phyloP scores from a whole-genome alignment of 768 basidiomycete species.

The Imleria badia region DNA sequence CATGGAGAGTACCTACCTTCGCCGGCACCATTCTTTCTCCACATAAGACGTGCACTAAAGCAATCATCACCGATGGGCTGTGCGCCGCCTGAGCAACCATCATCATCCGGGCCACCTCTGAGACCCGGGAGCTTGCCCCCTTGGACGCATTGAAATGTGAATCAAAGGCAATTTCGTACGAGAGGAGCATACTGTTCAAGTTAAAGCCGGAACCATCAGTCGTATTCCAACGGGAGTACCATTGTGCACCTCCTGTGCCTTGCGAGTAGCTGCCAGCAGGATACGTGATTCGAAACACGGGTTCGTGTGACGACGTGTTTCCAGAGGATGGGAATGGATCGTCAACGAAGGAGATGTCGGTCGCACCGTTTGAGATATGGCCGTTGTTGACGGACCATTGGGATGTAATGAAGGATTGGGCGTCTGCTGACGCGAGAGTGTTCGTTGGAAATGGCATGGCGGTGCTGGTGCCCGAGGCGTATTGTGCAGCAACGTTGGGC shows the following conservation, averaged over 20 bases:
- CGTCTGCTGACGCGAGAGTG: slow-evolving; percentile 49
- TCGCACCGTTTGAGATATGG: slow-evolving; percentile 55
- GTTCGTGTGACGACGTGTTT: slow-evolving; percentile 24
- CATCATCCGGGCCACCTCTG: slow-evolving; percentile 55
- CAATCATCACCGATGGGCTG: slow-evolving; percentile 43
- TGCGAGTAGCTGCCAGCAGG: no score
- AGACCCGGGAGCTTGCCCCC: slow-evolving; percentile 58
- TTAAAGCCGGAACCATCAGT: no score
- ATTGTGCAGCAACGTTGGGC: slow-evolving; percentile 46
- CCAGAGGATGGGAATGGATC: slow-evolving; percentile 59
- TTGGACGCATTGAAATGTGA: slow-evolving; percentile 65
- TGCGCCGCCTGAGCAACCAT: slow-evolving; percentile 70
- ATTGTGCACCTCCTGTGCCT: no score
- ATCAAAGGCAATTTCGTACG: slow-evolving; percentile 76
- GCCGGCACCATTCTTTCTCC: slow-evolving; percentile 60
- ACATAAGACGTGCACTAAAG: slow-evolving; percentile 67
- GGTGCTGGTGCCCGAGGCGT: slow-evolving; percentile 59
- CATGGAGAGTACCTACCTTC: slow-evolving; percentile 46
- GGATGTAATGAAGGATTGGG: slow-evolving; percentile 50
- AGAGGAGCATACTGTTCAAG: slow-evolving; percentile 50
- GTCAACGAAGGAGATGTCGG: slow-evolving; percentile 58
- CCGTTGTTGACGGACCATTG: slow-evolving; percentile 60
- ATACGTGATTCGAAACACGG: slow-evolving; percentile 58
- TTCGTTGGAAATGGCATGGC: slow-evolving; percentile 59
- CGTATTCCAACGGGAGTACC: no score